Evolutionary conservation across 2,329 filamentous ascomycete species (phyloP).

Genomic region (Penicillium griseofulvum): DNA sequence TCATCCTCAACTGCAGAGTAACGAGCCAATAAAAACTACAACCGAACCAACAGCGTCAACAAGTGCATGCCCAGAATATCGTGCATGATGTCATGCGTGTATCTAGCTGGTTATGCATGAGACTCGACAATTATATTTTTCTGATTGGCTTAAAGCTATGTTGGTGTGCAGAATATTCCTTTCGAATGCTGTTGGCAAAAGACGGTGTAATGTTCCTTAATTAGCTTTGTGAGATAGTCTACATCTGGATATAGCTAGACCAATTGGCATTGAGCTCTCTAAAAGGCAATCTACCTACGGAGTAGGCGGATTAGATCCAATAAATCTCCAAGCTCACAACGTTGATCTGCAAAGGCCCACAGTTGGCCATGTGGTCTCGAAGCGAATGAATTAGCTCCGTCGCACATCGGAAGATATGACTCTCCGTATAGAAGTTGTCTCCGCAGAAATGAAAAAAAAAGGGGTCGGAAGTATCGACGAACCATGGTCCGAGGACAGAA

Average conservation of each 20-base stretch:
- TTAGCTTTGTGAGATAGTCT: neutral
- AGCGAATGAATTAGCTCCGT: neutral
- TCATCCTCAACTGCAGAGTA: neutral
- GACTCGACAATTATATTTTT: neutral
- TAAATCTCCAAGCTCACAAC: neutral
- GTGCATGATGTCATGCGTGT: constrained; percentile 13
- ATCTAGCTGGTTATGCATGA: neutral
- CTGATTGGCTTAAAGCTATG: neutral
- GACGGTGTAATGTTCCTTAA: constrained; percentile 1
- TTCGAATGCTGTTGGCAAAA: too few species aligned
- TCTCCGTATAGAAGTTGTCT: neutral
- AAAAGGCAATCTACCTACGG: too few species aligned
- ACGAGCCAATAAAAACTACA: neutral
- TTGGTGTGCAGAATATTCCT: neutral
- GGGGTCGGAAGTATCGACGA: neutral
- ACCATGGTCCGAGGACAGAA: neutral
- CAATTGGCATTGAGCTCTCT: neutral
- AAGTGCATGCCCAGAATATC: neutral
- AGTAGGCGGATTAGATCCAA: neutral
- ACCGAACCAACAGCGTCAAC: constrained; percentile 18
- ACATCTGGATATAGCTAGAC: neutral
- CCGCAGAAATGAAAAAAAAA: neutral
- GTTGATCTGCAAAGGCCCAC: constrained; percentile 5
- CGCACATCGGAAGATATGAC: neutral
- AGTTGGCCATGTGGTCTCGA: neutral